A percentile compares a stretch with the other conserved stretches of the same genome.
Conservation (phyloP, 768 basidiomycete species). For the Cyclocybe aegerita region DNA sequence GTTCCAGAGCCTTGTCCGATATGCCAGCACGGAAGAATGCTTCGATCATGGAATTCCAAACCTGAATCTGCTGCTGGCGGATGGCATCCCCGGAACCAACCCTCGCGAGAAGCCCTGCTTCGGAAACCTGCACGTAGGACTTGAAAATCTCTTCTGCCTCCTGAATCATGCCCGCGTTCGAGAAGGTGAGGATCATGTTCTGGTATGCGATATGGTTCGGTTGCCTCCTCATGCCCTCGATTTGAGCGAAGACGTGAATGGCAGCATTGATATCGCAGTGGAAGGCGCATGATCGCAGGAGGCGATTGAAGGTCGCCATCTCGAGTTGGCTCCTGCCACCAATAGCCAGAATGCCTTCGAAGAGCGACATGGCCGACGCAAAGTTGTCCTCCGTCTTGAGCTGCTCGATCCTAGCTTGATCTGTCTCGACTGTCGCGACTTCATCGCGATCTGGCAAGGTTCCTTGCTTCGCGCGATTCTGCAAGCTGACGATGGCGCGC, state of each 20-base stretch:
- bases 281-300: constrained; percentile 63
- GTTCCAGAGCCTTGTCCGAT: constrained; percentile 59
- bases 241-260: constrained; percentile 60
- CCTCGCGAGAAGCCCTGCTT: constrained; percentile 36
- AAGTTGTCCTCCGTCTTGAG: constrained; percentile 72
- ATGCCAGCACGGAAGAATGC: constrained; percentile 66
- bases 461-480: constrained; percentile 38
- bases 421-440: constrained; percentile 18
- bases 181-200: constrained; percentile 59
- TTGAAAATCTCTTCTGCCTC: constrained; percentile 60
- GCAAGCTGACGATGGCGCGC: constrained; percentile 39
- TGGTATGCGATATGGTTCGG: constrained; percentile 36
- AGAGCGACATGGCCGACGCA: constrained; percentile 67
- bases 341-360: constrained; percentile 54
- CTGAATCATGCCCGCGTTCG: constrained; percentile 45
- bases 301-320: constrained; percentile 40
- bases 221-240: constrained; percentile 44
- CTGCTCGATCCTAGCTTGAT: constrained; percentile 37
- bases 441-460: constrained; percentile 25
- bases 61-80: constrained; percentile 39
- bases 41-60: constrained; percentile 79
- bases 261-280: constrained; percentile 60
- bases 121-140: constrained; percentile 49
- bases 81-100: constrained; percentile 3
- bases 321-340: constrained; percentile 31